phyloP scores from a whole-genome alignment of 306 rosid species.

The Rosa rugosa region DNA sequence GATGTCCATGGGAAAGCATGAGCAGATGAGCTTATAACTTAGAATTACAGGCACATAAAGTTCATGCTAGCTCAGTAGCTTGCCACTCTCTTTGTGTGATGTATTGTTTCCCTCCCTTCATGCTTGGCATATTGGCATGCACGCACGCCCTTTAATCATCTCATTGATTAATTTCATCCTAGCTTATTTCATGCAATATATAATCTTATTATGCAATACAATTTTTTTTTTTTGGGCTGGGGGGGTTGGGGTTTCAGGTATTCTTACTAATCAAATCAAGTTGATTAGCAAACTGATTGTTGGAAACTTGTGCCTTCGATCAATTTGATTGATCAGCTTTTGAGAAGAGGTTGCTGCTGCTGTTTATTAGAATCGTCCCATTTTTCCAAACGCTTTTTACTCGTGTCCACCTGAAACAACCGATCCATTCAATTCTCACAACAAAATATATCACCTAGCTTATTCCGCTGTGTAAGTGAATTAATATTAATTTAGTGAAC shows the following conservation, averaged over 20 bases:
- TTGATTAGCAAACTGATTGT: neutral
- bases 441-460: neutral
- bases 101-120: neutral
- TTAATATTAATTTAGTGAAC: no score
- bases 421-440: neutral
- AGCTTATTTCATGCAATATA: neutral
- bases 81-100: slow-evolving; percentile 5
- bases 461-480: no score
- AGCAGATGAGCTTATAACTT: no score
- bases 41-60: neutral
- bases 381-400: slow-evolving; percentile 42
- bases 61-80: neutral
- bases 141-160: neutral
- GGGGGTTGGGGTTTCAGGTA: neutral
- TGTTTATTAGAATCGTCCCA: slow-evolving; percentile 32
- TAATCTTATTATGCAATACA: no score
- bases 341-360: slow-evolving; percentile 22
- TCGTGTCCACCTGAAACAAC: slow-evolving; percentile 40
- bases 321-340: neutral
- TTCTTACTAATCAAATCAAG: neutral
- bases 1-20: no score
- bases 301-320: neutral
- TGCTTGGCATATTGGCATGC: neutral
- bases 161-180: neutral
- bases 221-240: no score